Base-by-base conservation (phyloP, 345 rosid species). In the Populus simonii region DNA sequence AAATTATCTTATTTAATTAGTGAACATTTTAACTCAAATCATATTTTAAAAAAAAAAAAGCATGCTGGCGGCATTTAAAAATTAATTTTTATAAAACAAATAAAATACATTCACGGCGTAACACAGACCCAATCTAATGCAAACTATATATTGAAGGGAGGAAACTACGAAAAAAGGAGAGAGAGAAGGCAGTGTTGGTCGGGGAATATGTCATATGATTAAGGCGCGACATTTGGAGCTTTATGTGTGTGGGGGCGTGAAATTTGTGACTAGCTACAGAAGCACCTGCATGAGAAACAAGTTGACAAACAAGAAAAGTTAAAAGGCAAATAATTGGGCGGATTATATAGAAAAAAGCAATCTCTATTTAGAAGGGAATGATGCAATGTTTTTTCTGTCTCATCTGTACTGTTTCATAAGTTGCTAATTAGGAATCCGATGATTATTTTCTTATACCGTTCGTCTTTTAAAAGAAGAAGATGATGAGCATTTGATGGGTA, bases 161-260 rank as follows among this genome's bases (percentile, higher is more conserved):
- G 71, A 27, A 51, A 53, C 43, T 70, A 36, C 35, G 53, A 20
- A 8, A 49, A 31, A 22, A 23, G 38, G 23, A 13, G 71, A 73
- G 16, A 17, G 39, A 57, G 72, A 33, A 33, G 35, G 71, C 43
- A 68, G 29, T 38, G 79, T 15, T 59, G 76, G 80, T 74, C 84
- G 83, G 73, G 83, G 90, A 81, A 88, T 31, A 57, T 77, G 81
- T 86, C 86, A 89, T 89, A 25, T 25, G 82, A 87, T 86, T 87
- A 80, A 87, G 83, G 87, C 63, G 74, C 77, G 83, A 83, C 77
- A 38, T 57, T 70, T 72, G 69, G 11, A 51, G 79, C 76, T 57
- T 61, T 83, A 33, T 61, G 10, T 43, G 5, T 69, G 62, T 73
- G 25, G 76, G 76, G 78, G 43, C 72, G 80, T 78, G 57, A 51